Conservation (phyloP, 805 yeast genomes). For the Yamadazyma endophytica region DNA sequence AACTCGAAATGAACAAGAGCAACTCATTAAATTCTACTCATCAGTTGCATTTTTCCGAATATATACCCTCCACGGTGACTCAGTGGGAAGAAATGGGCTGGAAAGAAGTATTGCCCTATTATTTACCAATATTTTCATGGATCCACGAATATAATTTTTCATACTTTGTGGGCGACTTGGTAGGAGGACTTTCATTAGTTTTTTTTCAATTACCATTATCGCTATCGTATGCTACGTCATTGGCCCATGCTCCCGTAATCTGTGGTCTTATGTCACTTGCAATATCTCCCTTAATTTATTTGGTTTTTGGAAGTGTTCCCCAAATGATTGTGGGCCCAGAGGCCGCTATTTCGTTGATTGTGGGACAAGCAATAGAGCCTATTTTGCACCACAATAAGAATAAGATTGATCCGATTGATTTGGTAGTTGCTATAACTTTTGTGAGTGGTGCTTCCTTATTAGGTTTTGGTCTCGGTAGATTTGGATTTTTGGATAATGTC, state of each 20-base stretch:
- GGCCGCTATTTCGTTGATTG: constrained; percentile 41
- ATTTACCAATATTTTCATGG: constrained; percentile 69
- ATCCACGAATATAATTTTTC: constrained; percentile 43
- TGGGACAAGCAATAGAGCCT: constrained; percentile 46
- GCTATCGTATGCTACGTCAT: constrained; percentile 36
- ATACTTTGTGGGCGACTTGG: constrained; percentile 55
- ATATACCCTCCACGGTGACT: constrained; percentile 19
- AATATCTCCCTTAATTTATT: constrained; percentile 35
- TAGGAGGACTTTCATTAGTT: constrained; percentile 85
- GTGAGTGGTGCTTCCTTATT: constrained; percentile 71
- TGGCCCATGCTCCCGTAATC: constrained; percentile 41
- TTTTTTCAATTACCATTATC: constrained; percentile 89
- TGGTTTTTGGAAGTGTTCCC: constrained; percentile 41
- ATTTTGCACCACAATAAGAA: constrained; percentile 31
- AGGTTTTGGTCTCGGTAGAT: constrained; percentile 72
- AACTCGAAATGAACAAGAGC: too few species aligned
- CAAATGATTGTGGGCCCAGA: constrained; percentile 47
- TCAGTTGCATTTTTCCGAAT: too few species aligned
- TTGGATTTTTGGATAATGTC: constrained; percentile 62
- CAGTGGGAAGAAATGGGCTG: constrained; percentile 20
- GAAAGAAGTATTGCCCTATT: constrained; percentile 48
- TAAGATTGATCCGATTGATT: constrained; percentile 40
- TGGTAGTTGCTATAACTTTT: constrained; percentile 66
- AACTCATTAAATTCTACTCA: too few species aligned
- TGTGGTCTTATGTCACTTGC: constrained; percentile 38